Evolutionary conservation across 2,329 filamentous ascomycete genomes (phyloP).

Genomic region (Monosporascus sp.): DNA sequence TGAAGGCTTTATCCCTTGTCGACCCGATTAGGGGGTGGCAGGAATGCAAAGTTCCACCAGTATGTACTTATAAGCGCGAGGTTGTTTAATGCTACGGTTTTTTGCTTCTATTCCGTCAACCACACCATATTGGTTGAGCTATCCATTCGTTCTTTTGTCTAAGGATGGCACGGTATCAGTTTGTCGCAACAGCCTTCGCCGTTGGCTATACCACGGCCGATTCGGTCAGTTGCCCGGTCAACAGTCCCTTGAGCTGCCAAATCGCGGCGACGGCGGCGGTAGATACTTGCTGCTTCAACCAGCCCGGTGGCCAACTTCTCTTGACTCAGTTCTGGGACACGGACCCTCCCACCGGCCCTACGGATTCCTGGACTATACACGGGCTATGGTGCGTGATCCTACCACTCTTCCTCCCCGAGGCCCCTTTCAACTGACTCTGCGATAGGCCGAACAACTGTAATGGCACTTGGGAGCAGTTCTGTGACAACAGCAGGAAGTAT

Average conservation of each 20-base stretch:
- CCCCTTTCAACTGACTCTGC: neutral
- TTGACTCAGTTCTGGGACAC: slow-evolving; percentile 78
- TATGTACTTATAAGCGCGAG: too few species aligned
- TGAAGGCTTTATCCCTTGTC: too few species aligned
- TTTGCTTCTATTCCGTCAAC: too few species aligned
- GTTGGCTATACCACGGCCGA: too few species aligned
- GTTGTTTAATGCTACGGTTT: too few species aligned
- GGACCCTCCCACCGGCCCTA: slow-evolving; percentile 56
- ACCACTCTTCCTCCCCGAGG: neutral
- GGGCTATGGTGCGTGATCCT: slow-evolving; percentile 44
- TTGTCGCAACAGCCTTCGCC: too few species aligned
- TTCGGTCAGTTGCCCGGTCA: too few species aligned
- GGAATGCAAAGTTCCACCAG: too few species aligned
- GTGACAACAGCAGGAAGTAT: slow-evolving; percentile 56
- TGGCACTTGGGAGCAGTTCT: slow-evolving; percentile 62
- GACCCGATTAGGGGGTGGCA: too few species aligned
- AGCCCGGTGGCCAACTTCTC: slow-evolving; percentile 64
- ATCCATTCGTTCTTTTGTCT: too few species aligned
- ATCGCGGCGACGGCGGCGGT: slow-evolving; percentile 8
- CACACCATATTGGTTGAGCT: too few species aligned
- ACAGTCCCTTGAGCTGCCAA: slow-evolving; percentile 6
- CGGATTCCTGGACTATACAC: slow-evolving; percentile 69
- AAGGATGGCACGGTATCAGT: too few species aligned
- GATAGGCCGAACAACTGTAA: slow-evolving; percentile 60
- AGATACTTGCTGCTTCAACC: slow-evolving; percentile 69